Evolutionary conservation across 164 flowering plant species (phyloP).

Genomic region (Stephania cephalantha): DNA sequence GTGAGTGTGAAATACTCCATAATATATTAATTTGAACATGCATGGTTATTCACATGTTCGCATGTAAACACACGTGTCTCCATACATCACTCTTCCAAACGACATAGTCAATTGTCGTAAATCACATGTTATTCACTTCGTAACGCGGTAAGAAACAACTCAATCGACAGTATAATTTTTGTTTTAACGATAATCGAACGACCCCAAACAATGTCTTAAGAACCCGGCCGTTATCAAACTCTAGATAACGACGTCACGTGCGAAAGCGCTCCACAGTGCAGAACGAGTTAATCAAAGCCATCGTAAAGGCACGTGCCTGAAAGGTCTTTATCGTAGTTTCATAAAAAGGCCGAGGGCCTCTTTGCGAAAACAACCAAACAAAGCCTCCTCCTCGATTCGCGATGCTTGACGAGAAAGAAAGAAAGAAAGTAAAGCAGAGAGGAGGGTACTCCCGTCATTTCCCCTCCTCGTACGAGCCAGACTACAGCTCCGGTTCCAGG

Average conservation of each 20-base stretch:
- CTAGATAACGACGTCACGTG: slow-evolving; percentile 1
- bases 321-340: slow-evolving; percentile 1
- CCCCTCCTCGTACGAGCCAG: neutral
- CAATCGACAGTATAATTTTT: too few relatives aligned
- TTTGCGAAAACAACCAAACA: neutral
- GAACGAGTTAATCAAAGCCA: neutral
- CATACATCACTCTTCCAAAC: too few relatives aligned
- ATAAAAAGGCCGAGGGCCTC: neutral
- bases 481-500: neutral
- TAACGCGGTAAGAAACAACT: too few relatives aligned
- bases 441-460: neutral
- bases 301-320: neutral
- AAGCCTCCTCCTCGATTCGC: neutral
- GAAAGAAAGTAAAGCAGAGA: neutral
- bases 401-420: slow-evolving; percentile 5
- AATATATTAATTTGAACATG: too few relatives aligned
- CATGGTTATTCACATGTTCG: too few relatives aligned
- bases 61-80: too few relatives aligned
- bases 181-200: too few relatives aligned
- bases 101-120: too few relatives aligned
- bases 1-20: too few relatives aligned
- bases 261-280: neutral
- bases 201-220: too few relatives aligned
- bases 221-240: neutral
- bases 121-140: too few relatives aligned